Evolutionary conservation across 441 rosid species (phyloP).

Genomic region (Populus hybrid): DNA sequence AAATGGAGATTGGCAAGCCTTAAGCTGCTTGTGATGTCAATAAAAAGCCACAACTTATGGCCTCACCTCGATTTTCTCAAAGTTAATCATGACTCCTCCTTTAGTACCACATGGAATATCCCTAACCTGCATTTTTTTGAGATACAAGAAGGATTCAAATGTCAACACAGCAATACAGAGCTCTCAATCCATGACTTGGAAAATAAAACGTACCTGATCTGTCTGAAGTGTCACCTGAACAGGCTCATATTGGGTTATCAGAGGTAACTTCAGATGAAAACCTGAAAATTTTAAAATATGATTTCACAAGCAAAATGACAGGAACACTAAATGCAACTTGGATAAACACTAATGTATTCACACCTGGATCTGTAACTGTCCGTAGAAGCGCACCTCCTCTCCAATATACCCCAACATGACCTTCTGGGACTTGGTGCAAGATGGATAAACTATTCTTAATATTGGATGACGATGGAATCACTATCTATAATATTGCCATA

Average conservation of each 20-base stretch:
- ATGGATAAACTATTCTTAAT: slow-evolving; percentile 34
- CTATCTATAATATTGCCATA: slow-evolving; percentile 28
- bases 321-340: neutral
- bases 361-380: slow-evolving; percentile 68
- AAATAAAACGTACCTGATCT: slow-evolving; percentile 49
- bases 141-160: neutral
- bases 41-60: neutral
- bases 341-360: slow-evolving; percentile 4
- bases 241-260: slow-evolving; percentile 76
- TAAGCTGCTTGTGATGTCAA: neutral
- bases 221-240: slow-evolving; percentile 96
- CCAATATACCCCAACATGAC: slow-evolving; percentile 95
- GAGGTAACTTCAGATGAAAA: slow-evolving; percentile 77
- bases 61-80: slow-evolving; percentile 83
- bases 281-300: slow-evolving; percentile 36
- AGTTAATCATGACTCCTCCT: slow-evolving; percentile 92
- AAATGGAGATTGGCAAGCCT: slow-evolving; percentile 5
- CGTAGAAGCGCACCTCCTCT: slow-evolving; percentile 86
- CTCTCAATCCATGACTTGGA: neutral
- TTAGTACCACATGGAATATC: slow-evolving; percentile 97
- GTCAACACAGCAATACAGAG: slow-evolving; percentile 8
- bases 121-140: slow-evolving; percentile 55
- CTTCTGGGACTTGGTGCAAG: slow-evolving; percentile 88
- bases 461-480: slow-evolving; percentile 39
- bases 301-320: neutral